Conservation (phyloP, 192 early-diverging fungal genomes). For the Dimargaris cristalligena region DNA sequence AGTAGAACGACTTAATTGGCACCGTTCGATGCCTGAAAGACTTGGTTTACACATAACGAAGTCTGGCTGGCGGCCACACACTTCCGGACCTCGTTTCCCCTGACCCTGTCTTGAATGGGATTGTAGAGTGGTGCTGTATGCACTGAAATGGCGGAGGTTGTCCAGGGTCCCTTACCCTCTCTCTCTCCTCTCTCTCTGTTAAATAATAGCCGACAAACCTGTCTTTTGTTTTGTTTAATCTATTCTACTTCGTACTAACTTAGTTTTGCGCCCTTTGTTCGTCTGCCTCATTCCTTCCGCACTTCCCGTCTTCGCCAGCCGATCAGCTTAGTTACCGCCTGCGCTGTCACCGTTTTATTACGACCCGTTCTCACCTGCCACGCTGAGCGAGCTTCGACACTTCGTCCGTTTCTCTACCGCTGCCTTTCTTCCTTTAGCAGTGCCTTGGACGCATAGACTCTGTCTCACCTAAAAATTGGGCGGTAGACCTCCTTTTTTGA, state of each 20-base stretch:
- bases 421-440: too few species aligned
- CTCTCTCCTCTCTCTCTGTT: background rate
- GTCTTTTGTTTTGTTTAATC: background rate
- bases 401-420: background rate
- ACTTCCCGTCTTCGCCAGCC: too few species aligned
- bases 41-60: background rate
- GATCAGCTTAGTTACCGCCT: too few species aligned
- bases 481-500: too few species aligned
- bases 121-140: too few species aligned
- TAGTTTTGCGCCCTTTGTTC: background rate
- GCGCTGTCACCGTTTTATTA: background rate
- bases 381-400: background rate
- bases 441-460: too few species aligned
- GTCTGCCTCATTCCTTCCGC: background rate
- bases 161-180: background rate
- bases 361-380: constrained; percentile 4
- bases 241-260: too few species aligned
- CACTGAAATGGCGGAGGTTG: background rate
- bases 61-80: background rate
- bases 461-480: too few species aligned
- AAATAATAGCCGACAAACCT: too few species aligned
- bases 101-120: background rate
- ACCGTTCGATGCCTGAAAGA: background rate
- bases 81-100: background rate
- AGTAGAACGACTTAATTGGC: too few species aligned